Percentiles rank a stretch among this genome's conserved stretches.
These are phyloP conservation scores for Moricandia moricandioides DNA, from an alignment of 345 rosid species.

Conservation along the genomic window DNA sequence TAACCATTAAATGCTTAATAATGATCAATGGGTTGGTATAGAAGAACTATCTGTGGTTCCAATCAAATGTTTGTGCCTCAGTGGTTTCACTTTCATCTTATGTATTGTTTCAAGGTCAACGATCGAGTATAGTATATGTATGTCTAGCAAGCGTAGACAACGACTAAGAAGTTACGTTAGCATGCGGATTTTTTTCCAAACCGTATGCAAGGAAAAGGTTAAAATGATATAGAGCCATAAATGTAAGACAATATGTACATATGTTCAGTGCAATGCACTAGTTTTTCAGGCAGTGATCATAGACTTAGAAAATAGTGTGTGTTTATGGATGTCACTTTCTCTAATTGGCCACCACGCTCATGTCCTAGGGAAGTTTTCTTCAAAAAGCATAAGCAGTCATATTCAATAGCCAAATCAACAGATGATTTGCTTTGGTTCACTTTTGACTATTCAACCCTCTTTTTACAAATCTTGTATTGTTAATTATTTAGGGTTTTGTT, in stretches of 20 bases:
- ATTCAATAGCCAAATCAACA: constrained; percentile 30
- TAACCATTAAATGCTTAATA: background rate
- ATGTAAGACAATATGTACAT: background rate
- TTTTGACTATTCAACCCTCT: constrained; percentile 29
- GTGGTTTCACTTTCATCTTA: constrained; percentile 3
- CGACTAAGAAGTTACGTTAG: background rate
- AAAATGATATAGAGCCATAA: background rate
- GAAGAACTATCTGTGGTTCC: constrained; percentile 16
- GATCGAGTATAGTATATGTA: background rate
- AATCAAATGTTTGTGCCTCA: constrained; percentile 8
- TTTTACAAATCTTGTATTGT: background rate
- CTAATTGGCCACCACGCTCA: constrained; percentile 6
- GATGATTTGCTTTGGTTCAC: constrained; percentile 30
- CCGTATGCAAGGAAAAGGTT: background rate
- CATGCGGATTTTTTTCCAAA: background rate
- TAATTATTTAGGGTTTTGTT: background rate
- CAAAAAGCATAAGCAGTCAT: constrained; percentile 7
- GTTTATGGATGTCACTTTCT: constrained; percentile 24
- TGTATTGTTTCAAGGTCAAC: constrained; percentile 5
- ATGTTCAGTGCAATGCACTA: constrained; percentile 15
- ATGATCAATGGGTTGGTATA: constrained; percentile 21
- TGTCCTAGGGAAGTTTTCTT: constrained; percentile 2
- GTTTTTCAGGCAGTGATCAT: constrained; percentile 12
- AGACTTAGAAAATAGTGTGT: constrained; percentile 18
- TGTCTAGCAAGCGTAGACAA: background rate